Percentiles rank a stretch among this genome's conserved stretches.
Evolutionary conservation across 495 filamentous ascomycete species (phyloP).

Genomic region (Hypoxylon lienhwacheense): DNA sequence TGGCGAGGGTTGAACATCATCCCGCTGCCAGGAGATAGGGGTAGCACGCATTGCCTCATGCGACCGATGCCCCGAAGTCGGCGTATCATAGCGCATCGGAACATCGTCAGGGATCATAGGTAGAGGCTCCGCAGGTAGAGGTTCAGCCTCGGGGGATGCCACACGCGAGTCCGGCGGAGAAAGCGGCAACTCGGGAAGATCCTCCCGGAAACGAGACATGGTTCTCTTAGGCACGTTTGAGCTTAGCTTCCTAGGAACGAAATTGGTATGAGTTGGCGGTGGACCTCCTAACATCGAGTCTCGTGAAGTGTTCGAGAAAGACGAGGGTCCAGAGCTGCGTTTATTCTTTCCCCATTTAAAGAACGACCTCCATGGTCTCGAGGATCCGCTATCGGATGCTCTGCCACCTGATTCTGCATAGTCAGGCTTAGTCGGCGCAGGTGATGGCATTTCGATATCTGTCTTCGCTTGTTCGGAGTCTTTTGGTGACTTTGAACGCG

Average conservation of each 20-base stretch:
- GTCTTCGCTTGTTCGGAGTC: conserved; percentile 17
- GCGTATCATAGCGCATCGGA: conserved; percentile 50
- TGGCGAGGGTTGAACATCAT: conserved; percentile 48
- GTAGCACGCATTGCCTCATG: conserved; percentile 46
- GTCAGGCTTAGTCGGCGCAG: conserved; percentile 41
- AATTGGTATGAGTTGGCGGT: conserved; percentile 38
- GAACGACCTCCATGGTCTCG: conserved; percentile 66
- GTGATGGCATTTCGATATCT: conserved; percentile 33
- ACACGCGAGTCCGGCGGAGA: conserved; percentile 80
- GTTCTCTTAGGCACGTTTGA: conserved; percentile 65
- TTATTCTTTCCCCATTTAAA: conserved; percentile 70
- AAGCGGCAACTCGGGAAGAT: conserved; percentile 80
- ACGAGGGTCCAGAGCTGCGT: conserved; percentile 59
- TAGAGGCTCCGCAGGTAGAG: conserved; percentile 39
- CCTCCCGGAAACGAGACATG: conserved; percentile 90
- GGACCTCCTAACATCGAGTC: conserved; percentile 63
- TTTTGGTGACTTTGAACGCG: conserved; percentile 44
- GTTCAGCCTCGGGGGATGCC: conserved; percentile 68
- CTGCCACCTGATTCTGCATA: conserved; percentile 40
- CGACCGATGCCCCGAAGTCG: conserved; percentile 49
- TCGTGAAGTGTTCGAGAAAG: conserved; percentile 81
- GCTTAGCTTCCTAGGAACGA: conserved; percentile 43
- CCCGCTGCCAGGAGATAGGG: conserved; percentile 47
- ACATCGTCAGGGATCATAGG: conserved; percentile 37
- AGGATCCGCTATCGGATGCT: conserved; percentile 47